Evolutionary conservation across 2,329 filamentous ascomycete genomes (phyloP).

Genomic region (Ophiosphaerella korrae): DNA sequence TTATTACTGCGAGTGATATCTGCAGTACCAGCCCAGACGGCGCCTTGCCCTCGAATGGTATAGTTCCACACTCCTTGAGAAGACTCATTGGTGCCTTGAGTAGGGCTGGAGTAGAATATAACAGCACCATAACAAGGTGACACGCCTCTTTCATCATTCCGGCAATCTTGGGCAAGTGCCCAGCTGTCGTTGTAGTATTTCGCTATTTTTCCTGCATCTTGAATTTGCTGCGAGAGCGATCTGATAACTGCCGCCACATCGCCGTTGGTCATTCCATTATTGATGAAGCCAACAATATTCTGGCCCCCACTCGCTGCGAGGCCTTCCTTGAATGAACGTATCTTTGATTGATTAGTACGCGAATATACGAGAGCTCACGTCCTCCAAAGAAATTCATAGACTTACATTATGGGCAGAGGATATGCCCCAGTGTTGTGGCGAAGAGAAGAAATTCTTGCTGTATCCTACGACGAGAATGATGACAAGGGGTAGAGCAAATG

Average conservation of each 20-base stretch:
- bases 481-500: slow-evolving; percentile 27
- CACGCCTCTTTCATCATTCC: slow-evolving; percentile 9
- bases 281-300: slow-evolving; percentile 29
- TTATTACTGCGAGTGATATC: slow-evolving; percentile 23
- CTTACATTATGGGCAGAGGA: slow-evolving; percentile 28
- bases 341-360: slow-evolving; percentile 11
- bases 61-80: slow-evolving; percentile 30
- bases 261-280: slow-evolving; percentile 30
- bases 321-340: slow-evolving; percentile 24
- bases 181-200: slow-evolving; percentile 13
- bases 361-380: no score
- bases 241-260: slow-evolving; percentile 26
- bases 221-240: slow-evolving; percentile 20
- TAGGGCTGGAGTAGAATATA: slow-evolving; percentile 27
- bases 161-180: slow-evolving; percentile 20
- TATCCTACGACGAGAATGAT: slow-evolving; percentile 28
- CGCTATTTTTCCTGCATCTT: slow-evolving; percentile 21
- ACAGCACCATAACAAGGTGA: slow-evolving; percentile 27
- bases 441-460: slow-evolving; percentile 30
- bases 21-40: not conserved
- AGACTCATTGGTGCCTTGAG: slow-evolving; percentile 35
- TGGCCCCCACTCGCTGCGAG: slow-evolving; percentile 16
- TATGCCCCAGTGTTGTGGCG: slow-evolving; percentile 24
- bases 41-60: slow-evolving; percentile 21
- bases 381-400: not conserved